A percentile compares a stretch with the other conserved stretches of the same genome.
Evolutionary conservation across 2,329 filamentous ascomycete genomes (phyloP).

Genomic region (Xylaria sp.): DNA sequence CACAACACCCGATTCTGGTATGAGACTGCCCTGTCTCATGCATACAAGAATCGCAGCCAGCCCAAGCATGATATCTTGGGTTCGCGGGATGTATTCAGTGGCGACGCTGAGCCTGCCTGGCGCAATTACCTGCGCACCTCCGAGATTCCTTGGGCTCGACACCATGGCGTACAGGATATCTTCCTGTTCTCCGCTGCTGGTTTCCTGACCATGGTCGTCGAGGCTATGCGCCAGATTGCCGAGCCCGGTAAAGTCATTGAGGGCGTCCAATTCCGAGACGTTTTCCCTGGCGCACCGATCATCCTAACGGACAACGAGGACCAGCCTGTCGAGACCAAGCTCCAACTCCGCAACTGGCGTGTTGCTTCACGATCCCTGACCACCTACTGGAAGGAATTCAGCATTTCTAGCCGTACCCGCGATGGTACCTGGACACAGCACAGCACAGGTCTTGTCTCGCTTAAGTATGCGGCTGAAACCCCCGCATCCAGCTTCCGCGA

Average conservation of each 20-base stretch:
- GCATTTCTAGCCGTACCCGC: slow-evolving; percentile 25
- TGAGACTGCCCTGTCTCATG: slow-evolving; percentile 33
- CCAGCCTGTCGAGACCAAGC: slow-evolving; percentile 26
- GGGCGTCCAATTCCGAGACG: slow-evolving; percentile 32
- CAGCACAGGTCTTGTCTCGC: slow-evolving; percentile 27
- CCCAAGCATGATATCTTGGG: slow-evolving; percentile 39
- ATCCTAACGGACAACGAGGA: slow-evolving; percentile 26
- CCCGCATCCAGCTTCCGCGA: slow-evolving; percentile 22
- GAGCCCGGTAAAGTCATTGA: slow-evolving; percentile 24
- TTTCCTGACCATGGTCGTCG: slow-evolving; percentile 34
- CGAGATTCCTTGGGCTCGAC: slow-evolving; percentile 41
- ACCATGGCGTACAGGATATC: slow-evolving; percentile 45
- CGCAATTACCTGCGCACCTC: slow-evolving; percentile 33
- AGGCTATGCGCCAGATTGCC: slow-evolving; percentile 31
- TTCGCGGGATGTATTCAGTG: slow-evolving; percentile 27
- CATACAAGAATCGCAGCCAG: slow-evolving; percentile 32
- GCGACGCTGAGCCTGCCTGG: slow-evolving; percentile 33
- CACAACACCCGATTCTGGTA: slow-evolving; percentile 39
- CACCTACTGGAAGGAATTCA: slow-evolving; percentile 30
- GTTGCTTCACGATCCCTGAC: slow-evolving; percentile 27
- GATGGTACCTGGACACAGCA: slow-evolving; percentile 29
- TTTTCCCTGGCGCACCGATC: slow-evolving; percentile 27
- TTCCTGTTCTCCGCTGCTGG: slow-evolving; percentile 45
- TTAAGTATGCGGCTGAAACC: slow-evolving; percentile 26
- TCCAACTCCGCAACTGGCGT: slow-evolving; percentile 29